phyloP scores from a whole-genome alignment of 2,329 filamentous ascomycete genomes.

The Xylariales sp. region DNA sequence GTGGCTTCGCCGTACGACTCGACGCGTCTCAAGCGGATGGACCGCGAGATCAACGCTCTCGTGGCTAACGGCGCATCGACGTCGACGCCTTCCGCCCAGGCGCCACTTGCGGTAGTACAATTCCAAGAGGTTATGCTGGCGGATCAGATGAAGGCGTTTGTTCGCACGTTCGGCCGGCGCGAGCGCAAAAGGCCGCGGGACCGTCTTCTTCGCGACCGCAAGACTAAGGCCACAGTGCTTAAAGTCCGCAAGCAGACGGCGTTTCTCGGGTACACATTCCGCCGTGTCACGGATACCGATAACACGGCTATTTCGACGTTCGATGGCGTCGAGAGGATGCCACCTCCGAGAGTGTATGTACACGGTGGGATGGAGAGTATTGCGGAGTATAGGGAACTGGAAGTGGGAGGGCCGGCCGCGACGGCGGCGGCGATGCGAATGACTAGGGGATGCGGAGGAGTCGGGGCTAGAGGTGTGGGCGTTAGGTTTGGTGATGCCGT shows the following conservation, averaged over 20 bases:
- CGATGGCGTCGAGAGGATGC: conserved; percentile 19
- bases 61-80: conserved; percentile 32
- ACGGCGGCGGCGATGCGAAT: conserved; percentile 11
- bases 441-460: neutral
- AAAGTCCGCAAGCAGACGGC: conserved; percentile 83
- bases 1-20: conserved; percentile 62
- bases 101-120: neutral
- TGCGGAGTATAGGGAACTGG: neutral
- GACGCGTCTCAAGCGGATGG: conserved; percentile 60
- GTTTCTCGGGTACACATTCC: conserved; percentile 92
- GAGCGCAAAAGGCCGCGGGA: conserved; percentile 87
- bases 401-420: neutral
- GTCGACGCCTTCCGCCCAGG: conserved; percentile 4
- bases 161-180: conserved; percentile 66
- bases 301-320: conserved; percentile 11
- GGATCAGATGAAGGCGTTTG: conserved; percentile 59
- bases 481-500: conserved; percentile 13
- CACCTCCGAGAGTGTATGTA: neutral
- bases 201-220: conserved; percentile 79
- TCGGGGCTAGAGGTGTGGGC: neutral
- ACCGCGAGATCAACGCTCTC: conserved; percentile 59
- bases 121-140: conserved; percentile 44
- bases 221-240: conserved; percentile 74
- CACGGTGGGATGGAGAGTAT: conserved; percentile 9
- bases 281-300: conserved; percentile 55